A percentile compares a stretch with the other conserved stretches of the same genome.
Evolutionary conservation across 345 rosid species (phyloP).

Genomic region (Boechera divaricarpa): DNA sequence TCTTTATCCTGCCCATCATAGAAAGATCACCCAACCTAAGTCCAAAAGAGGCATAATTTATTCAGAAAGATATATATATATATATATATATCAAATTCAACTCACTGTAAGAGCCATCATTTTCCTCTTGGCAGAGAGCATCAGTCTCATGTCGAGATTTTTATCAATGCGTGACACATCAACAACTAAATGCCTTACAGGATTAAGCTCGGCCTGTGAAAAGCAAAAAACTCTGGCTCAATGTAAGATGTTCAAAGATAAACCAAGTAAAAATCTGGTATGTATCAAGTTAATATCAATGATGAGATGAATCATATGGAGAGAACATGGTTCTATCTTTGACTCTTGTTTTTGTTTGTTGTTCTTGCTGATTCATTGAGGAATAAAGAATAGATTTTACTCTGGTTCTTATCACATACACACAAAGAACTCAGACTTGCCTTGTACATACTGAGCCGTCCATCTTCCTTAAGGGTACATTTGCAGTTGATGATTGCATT

Average conservation of each 20-base stretch:
- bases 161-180: conserved; percentile 67
- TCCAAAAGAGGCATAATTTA: not conserved
- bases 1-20: conserved; percentile 60
- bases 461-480: conserved; percentile 53
- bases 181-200: conserved; percentile 56
- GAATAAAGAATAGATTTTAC: not conserved
- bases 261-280: conserved; percentile 9
- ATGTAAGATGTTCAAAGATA: not conserved
- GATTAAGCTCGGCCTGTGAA: conserved; percentile 54
- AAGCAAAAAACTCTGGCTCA: conserved; percentile 19
- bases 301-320: not conserved
- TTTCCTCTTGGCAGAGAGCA: conserved; percentile 56
- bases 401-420: not conserved
- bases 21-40: conserved; percentile 3
- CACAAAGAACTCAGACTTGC: conserved; percentile 46
- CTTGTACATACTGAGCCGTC: conserved; percentile 60
- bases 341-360: not conserved
- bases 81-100: not conserved
- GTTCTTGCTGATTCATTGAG: not conserved
- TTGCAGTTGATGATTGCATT: conserved; percentile 57
- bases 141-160: conserved; percentile 72
- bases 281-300: not conserved
- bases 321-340: not conserved
- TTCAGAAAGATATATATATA: not conserved
- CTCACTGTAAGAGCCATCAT: conserved; percentile 53